Conservation (phyloP, 163 green algal genomes). For the Volvox carteri region DNA sequence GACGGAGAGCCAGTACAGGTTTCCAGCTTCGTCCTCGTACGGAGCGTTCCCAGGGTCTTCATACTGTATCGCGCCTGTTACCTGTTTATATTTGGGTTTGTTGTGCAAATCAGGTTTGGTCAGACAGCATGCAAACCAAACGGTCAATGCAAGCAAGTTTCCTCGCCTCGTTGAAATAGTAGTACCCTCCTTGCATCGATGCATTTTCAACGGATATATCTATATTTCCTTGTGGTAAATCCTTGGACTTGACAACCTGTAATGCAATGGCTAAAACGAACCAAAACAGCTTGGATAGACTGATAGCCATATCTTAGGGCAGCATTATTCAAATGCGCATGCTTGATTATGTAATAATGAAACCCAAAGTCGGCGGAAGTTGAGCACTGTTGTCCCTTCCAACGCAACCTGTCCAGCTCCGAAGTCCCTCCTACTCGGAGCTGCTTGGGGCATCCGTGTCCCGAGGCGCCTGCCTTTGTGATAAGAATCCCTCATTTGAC, state of each 20-base stretch:
- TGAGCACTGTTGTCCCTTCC: too few species aligned
- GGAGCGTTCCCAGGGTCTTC: conserved; percentile 32
- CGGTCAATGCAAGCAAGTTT: not conserved
- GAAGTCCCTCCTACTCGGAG: not conserved
- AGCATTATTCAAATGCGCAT: too few species aligned
- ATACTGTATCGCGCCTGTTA: conserved; percentile 20
- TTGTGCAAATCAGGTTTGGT: not conserved
- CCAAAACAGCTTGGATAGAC: not conserved
- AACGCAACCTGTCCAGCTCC: conserved; percentile 3
- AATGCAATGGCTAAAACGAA: conserved; percentile 19
- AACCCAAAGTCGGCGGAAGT: too few species aligned
- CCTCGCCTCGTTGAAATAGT: conserved; percentile 30
- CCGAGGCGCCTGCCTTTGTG: not conserved
- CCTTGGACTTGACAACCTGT: not conserved
- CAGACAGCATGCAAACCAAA: not conserved
- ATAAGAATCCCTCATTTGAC: too few species aligned
- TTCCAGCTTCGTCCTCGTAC: conserved; percentile 16
- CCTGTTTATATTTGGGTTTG: not conserved
- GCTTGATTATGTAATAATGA: too few species aligned
- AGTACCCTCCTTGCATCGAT: not conserved
- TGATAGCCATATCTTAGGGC: not conserved
- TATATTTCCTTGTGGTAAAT: not conserved
- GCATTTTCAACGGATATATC: not conserved
- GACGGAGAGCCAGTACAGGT: conserved; percentile 24
- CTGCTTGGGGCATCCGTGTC: not conserved